Evolutionary conservation across 1,284 basidiomycete genomes (phyloP).

Genomic region (Marasmius tenuissimus): DNA sequence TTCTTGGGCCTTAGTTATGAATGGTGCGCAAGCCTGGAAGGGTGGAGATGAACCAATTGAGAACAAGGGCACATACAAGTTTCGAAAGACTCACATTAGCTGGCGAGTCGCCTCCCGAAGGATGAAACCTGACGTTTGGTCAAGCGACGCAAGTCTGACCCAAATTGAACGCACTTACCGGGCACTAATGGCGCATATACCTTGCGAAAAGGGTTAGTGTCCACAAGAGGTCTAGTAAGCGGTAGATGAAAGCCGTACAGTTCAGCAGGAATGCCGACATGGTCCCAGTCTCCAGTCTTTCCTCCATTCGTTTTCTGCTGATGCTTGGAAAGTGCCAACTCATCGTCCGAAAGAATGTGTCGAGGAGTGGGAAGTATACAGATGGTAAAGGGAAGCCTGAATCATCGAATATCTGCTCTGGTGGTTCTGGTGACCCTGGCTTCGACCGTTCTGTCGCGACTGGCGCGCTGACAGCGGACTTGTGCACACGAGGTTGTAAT

Average conservation of each 20-base stretch:
- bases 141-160: neutral
- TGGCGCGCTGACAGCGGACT: conserved; percentile 12
- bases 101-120: conserved; percentile 5
- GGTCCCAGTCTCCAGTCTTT: conserved; percentile 35
- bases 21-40: conserved; percentile 32
- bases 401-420: conserved; percentile 31
- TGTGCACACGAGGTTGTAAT: conserved; percentile 24
- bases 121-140: neutral
- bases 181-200: conserved; percentile 33
- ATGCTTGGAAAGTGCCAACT: conserved; percentile 37
- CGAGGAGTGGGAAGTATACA: conserved; percentile 33
- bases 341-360: conserved; percentile 34
- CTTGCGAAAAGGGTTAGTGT: conserved; percentile 7
- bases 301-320: conserved; percentile 31
- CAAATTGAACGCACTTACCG: conserved; percentile 11
- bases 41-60: neutral
- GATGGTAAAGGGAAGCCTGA: conserved; percentile 32
- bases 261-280: conserved; percentile 39
- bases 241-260: conserved; percentile 16
- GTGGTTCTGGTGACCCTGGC: conserved; percentile 14
- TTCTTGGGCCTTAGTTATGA: conserved; percentile 41
- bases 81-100: conserved; percentile 10
- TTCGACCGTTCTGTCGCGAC: conserved; percentile 17
- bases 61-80: neutral
- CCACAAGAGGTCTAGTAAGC: neutral